Conservation (phyloP, 163 green algal species). For the Botryococcus braunii region DNA sequence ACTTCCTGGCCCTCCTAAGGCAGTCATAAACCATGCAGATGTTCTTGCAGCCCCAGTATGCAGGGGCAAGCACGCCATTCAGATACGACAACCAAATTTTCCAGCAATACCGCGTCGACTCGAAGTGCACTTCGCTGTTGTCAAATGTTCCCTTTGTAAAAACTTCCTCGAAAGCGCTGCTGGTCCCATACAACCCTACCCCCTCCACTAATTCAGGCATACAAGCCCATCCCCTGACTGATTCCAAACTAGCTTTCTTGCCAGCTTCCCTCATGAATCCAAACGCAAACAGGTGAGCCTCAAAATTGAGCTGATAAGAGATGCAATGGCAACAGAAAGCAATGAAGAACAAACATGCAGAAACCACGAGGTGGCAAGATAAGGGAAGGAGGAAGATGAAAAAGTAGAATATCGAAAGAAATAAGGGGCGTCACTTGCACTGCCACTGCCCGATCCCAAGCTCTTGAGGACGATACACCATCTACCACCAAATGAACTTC, state of each 20-base stretch:
- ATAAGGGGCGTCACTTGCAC: slow-evolving; percentile 8
- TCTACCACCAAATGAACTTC: slow-evolving; percentile 79
- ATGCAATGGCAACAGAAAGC: neutral
- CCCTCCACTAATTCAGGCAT: no score
- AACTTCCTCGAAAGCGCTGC: no score
- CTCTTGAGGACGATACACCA: slow-evolving; percentile 52
- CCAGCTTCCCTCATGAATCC: neutral
- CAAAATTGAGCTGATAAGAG: neutral
- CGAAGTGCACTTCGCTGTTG: no score
- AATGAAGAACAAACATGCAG: neutral
- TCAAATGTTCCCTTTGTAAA: no score
- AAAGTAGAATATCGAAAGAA: neutral
- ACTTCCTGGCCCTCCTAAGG: no score
- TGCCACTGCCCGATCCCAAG: slow-evolving; percentile 35
- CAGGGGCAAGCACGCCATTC: neutral
- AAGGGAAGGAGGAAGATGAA: neutral
- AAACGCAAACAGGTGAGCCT: neutral
- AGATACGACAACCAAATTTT: neutral
- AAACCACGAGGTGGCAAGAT: neutral
- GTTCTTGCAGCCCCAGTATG: neutral
- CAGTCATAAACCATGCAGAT: neutral
- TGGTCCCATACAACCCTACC: no score
- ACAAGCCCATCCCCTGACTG: no score
- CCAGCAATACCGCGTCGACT: no score
- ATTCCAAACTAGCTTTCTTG: neutral